phyloP scores from a whole-genome alignment of 2,329 filamentous ascomycete genomes.

The Periconia macrospinosa region DNA sequence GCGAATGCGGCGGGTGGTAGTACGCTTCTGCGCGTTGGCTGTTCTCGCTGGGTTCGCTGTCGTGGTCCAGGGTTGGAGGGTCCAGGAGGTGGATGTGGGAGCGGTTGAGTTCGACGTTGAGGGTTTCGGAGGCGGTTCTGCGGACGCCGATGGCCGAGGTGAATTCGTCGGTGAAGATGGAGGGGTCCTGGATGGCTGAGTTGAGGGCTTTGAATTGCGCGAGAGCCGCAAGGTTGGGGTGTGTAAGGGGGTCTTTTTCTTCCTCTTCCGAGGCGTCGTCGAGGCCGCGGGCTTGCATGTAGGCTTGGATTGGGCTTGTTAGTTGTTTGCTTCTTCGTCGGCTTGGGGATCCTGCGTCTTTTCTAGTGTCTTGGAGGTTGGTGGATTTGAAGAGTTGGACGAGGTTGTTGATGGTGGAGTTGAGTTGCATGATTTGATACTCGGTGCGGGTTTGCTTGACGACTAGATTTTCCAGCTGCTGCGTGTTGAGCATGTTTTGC shows the following conservation, averaged over 20 bases:
- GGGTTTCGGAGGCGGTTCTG: conserved; percentile 21
- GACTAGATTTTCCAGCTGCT: conserved; percentile 31
- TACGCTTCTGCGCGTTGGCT: conserved; percentile 32
- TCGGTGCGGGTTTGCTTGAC: conserved; percentile 37
- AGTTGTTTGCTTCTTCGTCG: conserved; percentile 4
- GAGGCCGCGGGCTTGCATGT: conserved; percentile 20
- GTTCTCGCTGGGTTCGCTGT: conserved; percentile 21
- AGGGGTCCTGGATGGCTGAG: conserved; percentile 33
- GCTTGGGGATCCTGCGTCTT: conserved; percentile 2
- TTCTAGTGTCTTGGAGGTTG: conserved; percentile 13
- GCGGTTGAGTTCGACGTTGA: conserved; percentile 21
- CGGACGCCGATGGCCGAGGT: conserved; percentile 24
- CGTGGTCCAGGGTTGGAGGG: conserved; percentile 7
- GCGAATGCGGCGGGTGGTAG: conserved; percentile 20
- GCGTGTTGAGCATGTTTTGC: conserved; percentile 34
- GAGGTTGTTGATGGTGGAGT: conserved; percentile 38
- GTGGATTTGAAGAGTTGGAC: conserved; percentile 36
- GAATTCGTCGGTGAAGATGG: conserved; percentile 28
- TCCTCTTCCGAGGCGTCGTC: conserved; percentile 24
- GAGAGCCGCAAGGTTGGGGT: conserved; percentile 28
- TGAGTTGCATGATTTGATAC: conserved; percentile 42
- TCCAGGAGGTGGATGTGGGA: conserved; percentile 20
- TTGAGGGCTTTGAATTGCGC: conserved; percentile 42
- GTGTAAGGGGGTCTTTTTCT: background rate
- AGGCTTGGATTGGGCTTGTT: conserved; percentile 16